Evolutionary conservation across 768 basidiomycete species (phyloP), one percentile per base, ranked within the genome.

Genomic region (Pleurotus pulmonarius): DNA sequence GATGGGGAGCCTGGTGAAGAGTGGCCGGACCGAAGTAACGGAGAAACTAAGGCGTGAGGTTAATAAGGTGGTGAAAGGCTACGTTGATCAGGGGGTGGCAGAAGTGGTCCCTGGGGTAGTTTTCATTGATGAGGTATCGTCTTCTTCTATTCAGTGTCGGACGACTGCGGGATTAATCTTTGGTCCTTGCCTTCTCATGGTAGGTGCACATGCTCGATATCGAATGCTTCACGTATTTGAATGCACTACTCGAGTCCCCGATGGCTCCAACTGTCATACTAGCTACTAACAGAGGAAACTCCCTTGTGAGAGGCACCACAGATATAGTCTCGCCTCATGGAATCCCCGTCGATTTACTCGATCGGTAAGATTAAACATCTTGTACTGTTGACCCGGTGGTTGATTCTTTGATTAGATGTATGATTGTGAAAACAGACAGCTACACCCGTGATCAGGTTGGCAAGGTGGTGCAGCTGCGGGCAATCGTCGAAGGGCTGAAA

Each of bases 141-240:
- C 24, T 40, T 56, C 49, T 47, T 18, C 29, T 44, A 20, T 59
- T 24, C 47, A 40, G 29, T 38, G 29, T 20, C 40, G 16, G 43
- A 46, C 51, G 38, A 55, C 39, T 65, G 52, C 62, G 40, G 34
- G 12, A 55, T 51, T 49, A 37, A 44, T 12, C 16, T 49, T 29
- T 43, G 46, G 38, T 20, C 22, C 38, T 44, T 58, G 34, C 34
- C 26, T 15, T n/a, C 34, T 37, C 49, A 47, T 46, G 43, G 40
- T 64, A 97, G 94, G 96, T 98, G 20, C 97, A 99, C 74, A 98
- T 98, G 96, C 86, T 99, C 58, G 97, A 99, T 70, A 95, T 98
- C 65, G 97, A 99, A 70, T 98, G 95, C 70, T 99, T 98, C 77
- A 98, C 97, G 4, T 99, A 96, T 73, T 83, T 99, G 38, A 98